Evolutionary conservation across 805 yeast genomes (phyloP).

Genomic region (Barnettozyma californica): DNA sequence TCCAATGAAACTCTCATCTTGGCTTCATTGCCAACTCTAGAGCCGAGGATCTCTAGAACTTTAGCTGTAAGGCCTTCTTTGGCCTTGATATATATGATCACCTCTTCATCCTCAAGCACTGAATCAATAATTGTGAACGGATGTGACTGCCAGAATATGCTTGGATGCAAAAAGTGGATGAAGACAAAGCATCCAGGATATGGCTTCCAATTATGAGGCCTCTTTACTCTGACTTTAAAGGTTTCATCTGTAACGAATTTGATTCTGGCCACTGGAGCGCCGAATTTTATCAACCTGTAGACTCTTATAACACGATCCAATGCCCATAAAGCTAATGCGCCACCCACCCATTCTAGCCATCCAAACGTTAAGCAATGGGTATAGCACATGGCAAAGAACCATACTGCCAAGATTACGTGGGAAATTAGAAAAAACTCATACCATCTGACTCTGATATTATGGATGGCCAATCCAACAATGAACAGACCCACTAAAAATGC

Average conservation of each 20-base stretch:
- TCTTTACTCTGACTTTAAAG: constrained; percentile 35
- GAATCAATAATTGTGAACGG: constrained; percentile 60
- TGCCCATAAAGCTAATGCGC: constrained; percentile 23
- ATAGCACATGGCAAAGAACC: constrained; percentile 52
- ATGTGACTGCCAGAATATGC: constrained; percentile 64
- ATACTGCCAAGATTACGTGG: constrained; percentile 52
- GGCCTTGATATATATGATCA: constrained; percentile 42
- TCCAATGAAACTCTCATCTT: constrained; percentile 40
- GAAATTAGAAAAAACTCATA: constrained; percentile 58
- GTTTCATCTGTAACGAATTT: constrained; percentile 34
- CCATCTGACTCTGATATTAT: constrained; percentile 42
- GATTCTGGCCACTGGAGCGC: constrained; percentile 20
- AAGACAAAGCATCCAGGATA: constrained; percentile 54
- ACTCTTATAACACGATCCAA: constrained; percentile 46
- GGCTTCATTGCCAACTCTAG: constrained; percentile 3
- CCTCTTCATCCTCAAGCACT: constrained; percentile 30
- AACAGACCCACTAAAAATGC: constrained; percentile 10
- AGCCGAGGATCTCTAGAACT: constrained; percentile 25
- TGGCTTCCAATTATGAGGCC: constrained; percentile 37
- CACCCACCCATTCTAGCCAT: constrained; percentile 48
- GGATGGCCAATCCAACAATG: constrained; percentile 21
- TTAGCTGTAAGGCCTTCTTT: constrained; percentile 53
- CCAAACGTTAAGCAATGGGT: constrained; percentile 49
- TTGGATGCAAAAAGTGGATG: constrained; percentile 48
- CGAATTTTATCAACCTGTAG: constrained; percentile 26